Evolutionary conservation across 305 asterid species (phyloP).

Genomic region (Fraxinus ornus): DNA sequence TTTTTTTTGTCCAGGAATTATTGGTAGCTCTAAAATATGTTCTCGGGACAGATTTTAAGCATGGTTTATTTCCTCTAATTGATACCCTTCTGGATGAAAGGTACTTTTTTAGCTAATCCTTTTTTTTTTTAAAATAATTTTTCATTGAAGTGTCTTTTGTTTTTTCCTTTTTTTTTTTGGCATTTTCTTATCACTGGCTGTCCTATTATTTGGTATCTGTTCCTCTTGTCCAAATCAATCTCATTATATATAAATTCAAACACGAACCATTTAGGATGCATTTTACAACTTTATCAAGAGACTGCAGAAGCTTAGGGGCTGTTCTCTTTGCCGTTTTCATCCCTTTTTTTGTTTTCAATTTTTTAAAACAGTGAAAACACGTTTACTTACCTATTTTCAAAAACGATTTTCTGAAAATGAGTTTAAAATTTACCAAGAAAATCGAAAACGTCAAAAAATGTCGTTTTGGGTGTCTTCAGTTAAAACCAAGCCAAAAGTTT

Average conservation of each 20-base stretch:
- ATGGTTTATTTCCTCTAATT: constrained; percentile 95
- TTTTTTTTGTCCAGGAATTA: constrained; percentile 66
- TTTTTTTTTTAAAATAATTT: background rate
- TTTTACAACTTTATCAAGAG: background rate
- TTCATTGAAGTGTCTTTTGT: background rate
- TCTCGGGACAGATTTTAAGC: constrained; percentile 95
- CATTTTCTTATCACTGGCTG: background rate
- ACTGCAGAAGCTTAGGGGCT: constrained; percentile 1
- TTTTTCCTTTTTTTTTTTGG: background rate
- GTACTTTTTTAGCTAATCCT: constrained; percentile 34
- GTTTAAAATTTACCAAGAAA: too few species aligned
- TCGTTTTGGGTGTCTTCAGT: too few species aligned
- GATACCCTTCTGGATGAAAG: constrained; percentile 98
- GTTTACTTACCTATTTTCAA: too few species aligned
- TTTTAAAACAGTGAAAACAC: too few species aligned
- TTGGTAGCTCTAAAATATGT: constrained; percentile 99
- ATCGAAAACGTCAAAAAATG: too few species aligned
- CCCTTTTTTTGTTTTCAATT: too few species aligned
- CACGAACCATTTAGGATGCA: constrained; percentile 9
- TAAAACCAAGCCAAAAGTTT: too few species aligned
- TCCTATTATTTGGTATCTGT: constrained; percentile 14
- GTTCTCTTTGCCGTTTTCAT: too few species aligned
- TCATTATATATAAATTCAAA: constrained; percentile 9
- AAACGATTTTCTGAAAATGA: too few species aligned
- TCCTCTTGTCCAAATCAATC: background rate